Conservation (phyloP, 139 green algal genomes). For the Edaphochlamys debaryana region DNA sequence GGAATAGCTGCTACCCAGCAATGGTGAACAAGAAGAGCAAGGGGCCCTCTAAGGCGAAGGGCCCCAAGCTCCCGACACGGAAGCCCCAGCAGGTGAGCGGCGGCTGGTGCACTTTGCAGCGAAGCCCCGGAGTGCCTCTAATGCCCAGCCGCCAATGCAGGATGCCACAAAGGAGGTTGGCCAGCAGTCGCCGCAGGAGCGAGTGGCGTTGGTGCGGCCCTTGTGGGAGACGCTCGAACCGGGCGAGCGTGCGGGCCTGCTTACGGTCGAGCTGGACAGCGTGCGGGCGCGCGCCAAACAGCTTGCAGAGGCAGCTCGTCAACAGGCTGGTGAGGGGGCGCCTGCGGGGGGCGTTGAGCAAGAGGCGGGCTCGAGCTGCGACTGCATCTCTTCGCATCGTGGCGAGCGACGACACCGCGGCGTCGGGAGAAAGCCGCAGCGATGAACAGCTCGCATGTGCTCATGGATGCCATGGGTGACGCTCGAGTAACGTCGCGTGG, state of each 20-base stretch:
- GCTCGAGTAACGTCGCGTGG: neutral
- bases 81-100: constrained; percentile 31
- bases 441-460: too few species aligned
- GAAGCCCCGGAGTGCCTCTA: too few species aligned
- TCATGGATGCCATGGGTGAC: too few species aligned
- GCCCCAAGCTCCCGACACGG: constrained; percentile 36
- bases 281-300: constrained; percentile 61
- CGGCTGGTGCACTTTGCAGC: neutral
- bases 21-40: constrained; percentile 52
- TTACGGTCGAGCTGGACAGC: constrained; percentile 68
- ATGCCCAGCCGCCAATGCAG: neutral
- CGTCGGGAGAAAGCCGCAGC: too few species aligned
- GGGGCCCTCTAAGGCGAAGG: constrained; percentile 34
- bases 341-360: neutral
- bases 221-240: constrained; percentile 78
- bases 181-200: constrained; percentile 67
- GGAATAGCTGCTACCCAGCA: too few species aligned
- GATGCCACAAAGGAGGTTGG: neutral
- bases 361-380: neutral
- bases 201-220: constrained; percentile 71
- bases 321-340: constrained; percentile 50
- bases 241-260: constrained; percentile 67
- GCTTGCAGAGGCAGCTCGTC: constrained; percentile 44
- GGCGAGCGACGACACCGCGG: too few species aligned
- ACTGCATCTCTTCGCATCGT: too few species aligned